Conservation (phyloP, 1,139 yeast genomes). For the Trichomonascaceae sp. region DNA sequence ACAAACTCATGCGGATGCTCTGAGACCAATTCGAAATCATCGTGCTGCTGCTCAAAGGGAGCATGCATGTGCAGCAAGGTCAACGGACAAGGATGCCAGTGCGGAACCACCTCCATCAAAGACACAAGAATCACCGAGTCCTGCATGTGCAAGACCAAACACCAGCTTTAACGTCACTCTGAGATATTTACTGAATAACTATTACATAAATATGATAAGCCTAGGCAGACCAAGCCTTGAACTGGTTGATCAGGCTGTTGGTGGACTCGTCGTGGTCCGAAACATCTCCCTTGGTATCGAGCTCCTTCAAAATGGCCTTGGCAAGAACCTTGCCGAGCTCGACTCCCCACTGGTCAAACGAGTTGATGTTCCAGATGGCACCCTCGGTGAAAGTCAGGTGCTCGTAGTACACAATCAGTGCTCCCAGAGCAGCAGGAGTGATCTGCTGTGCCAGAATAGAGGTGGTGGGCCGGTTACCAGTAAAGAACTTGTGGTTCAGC, state of each 20-base stretch:
- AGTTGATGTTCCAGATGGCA: conserved; percentile 98
- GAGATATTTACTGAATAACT: too few species aligned
- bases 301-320: conserved; percentile 84
- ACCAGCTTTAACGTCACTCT: too few species aligned
- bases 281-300: conserved; percentile 47
- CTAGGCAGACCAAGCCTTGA: conserved; percentile 93
- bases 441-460: conserved; percentile 90
- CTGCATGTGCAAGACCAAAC: neutral
- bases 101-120: neutral
- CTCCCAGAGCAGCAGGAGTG: conserved; percentile 92
- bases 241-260: conserved; percentile 83
- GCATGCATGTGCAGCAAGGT: neutral
- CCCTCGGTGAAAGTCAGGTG: conserved; percentile 96
- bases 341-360: conserved; percentile 99
- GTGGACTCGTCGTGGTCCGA: conserved; percentile 79
- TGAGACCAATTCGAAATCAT: neutral
- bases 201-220: too few species aligned
- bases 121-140: too few species aligned
- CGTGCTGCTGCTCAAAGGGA: neutral
- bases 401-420: conserved; percentile 94
- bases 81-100: neutral
- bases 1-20: neutral
- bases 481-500: conserved; percentile 90
- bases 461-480: conserved; percentile 98
- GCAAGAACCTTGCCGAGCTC: conserved; percentile 97